Evolutionary conservation across 2,329 filamentous ascomycete genomes (phyloP), one percentile per base, ranked within the genome.

Genomic region (Septoria linicola): DNA sequence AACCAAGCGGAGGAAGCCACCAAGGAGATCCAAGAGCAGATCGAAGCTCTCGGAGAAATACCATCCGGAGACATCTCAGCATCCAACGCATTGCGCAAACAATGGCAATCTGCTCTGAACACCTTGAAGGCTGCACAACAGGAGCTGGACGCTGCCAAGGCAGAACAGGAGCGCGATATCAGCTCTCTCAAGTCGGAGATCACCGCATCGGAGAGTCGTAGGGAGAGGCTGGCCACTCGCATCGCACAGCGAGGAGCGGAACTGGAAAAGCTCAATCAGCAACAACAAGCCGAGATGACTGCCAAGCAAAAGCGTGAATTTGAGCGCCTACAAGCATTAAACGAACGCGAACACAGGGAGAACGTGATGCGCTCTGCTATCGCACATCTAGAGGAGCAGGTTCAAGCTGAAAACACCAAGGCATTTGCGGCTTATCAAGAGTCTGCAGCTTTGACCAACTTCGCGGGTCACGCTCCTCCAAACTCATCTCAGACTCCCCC

Each of bases 171-270:
- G 55, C 78, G 78, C 58, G 80, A 85, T 50, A 71, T 86, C 55
- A 80, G 82, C 61, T 73, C 75, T 21, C 76, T 87, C 45, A 80
- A 83, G 60, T 78, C 82, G 40, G 87, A 90, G 51, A 79, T 84
- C 62, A 73, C 76, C 16, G 77, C 78, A 56, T 73, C 85, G 23
- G 79, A 84, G 63, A 80, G 82, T 50, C 88, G 88, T 68, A 80
- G 81, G 42, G 88, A 88, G 72, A 87, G 87, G 71, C 83, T 89
- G 35, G 80, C 82, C 49, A 77, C 80, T 20, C 83, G 87, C 43
- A 85, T 88, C 61, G 77, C 79, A 64, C 88, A 88, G 72, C 81
- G 89, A 19, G 83, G 86, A 59, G 83, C 81, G 59, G 87, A 90
- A 68, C 79, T 87, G 59, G 82, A 83, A 49, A 83, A 83, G 61